A percentile compares a stretch with the other conserved stretches of the same genome.
Conservation (phyloP, 1,284 basidiomycete species). For the Trichosporon ovoides region DNA sequence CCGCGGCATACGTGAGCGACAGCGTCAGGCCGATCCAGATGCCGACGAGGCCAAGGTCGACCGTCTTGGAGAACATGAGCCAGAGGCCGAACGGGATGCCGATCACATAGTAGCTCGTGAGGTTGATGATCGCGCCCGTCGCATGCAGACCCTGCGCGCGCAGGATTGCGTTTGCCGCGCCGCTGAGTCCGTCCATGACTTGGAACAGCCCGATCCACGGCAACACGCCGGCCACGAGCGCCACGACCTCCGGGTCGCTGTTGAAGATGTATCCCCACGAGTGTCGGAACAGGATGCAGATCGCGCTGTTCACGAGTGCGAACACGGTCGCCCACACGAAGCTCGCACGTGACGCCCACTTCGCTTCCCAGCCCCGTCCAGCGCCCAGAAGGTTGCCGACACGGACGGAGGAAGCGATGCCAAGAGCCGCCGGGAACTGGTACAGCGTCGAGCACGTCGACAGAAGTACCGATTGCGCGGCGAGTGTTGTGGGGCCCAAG, state of each 20-base stretch:
- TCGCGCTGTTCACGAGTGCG: slow-evolving; percentile 58
- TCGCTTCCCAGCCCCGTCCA: slow-evolving; percentile 61
- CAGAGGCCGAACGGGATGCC: slow-evolving; percentile 51
- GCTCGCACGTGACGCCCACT: slow-evolving; percentile 59
- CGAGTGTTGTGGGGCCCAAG: slow-evolving; percentile 51
- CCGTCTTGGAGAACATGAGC: slow-evolving; percentile 47
- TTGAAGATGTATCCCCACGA: slow-evolving; percentile 81
- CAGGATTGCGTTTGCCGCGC: slow-evolving; percentile 67
- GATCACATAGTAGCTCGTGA: slow-evolving; percentile 52
- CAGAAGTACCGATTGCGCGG: slow-evolving; percentile 53
- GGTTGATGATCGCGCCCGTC: slow-evolving; percentile 51
- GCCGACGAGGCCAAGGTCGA: slow-evolving; percentile 44
- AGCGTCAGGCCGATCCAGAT: slow-evolving; percentile 52
- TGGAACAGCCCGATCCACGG: slow-evolving; percentile 70
- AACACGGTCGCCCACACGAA: slow-evolving; percentile 60
- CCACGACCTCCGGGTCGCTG: slow-evolving; percentile 60
- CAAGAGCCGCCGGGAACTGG: slow-evolving; percentile 76
- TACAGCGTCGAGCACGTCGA: slow-evolving; percentile 66
- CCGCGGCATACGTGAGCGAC: slow-evolving; percentile 47
- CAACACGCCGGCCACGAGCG: slow-evolving; percentile 64
- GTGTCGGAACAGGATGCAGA: slow-evolving; percentile 67
- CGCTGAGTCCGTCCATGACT: slow-evolving; percentile 60
- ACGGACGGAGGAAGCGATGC: slow-evolving; percentile 75
- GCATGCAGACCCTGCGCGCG: slow-evolving; percentile 65
- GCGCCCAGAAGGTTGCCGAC: slow-evolving; percentile 80